phyloP scores from a whole-genome alignment of 2,329 filamentous ascomycete genomes.

The Sporothrix brasiliensis region DNA sequence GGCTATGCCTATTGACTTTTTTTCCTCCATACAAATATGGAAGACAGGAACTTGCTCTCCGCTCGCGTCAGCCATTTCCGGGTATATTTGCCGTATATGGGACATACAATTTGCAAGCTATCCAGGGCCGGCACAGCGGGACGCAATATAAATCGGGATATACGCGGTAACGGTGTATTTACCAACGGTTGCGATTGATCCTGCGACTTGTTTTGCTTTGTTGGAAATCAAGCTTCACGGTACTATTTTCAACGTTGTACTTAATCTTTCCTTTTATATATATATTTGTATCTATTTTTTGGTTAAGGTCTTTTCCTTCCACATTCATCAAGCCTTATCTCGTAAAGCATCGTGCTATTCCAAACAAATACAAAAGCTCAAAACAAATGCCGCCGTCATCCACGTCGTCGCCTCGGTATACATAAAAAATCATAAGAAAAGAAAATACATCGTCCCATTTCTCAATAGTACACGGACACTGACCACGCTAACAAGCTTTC shows the following conservation, averaged over 20 bases:
- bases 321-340: neutral
- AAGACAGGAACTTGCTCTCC: conserved; percentile 8
- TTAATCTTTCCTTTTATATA: too few species aligned
- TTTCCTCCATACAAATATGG: neutral
- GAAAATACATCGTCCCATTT: neutral
- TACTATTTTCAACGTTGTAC: too few species aligned
- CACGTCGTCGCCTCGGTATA: conserved; percentile 1
- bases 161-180: neutral
- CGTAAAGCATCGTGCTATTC: neutral
- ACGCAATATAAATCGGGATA: conserved; percentile 13
- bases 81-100: conserved; percentile 16
- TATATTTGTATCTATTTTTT: too few species aligned
- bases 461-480: too few species aligned
- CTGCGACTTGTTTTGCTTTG: neutral
- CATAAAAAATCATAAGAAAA: too few species aligned
- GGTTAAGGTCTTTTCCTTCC: too few species aligned
- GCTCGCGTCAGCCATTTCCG: neutral
- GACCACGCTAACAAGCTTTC: neutral
- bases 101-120: neutral
- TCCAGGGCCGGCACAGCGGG: conserved; percentile 1
- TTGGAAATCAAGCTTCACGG: neutral
- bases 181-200: neutral
- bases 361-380: neutral
- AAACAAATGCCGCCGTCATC: neutral
- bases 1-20: neutral